Evolutionary conservation across 805 yeast genomes (phyloP), one percentile per base, ranked within the genome.

Genomic region (Alloascoidea africana): DNA sequence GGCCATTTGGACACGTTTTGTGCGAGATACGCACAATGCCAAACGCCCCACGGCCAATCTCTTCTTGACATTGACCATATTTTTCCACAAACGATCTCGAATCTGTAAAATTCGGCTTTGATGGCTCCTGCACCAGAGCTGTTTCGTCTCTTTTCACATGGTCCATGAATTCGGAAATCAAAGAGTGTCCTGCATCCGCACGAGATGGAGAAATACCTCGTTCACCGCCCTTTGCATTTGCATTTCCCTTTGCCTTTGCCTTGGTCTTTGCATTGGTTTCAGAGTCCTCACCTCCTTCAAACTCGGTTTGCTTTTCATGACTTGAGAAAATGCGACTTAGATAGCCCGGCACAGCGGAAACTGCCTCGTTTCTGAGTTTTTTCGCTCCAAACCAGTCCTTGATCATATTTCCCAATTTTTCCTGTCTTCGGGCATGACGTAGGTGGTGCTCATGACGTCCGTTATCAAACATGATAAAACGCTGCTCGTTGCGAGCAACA

Each of bases 41-140:
- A 62, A 82, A 89, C 0, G 96, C 76, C 15, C 97, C 97, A 37
- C 82, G 70, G 17, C 98, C 98, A 44, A 91, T 72, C 36, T 87
- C 83, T 54, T 89, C 97, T 57, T 85, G 95, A 55, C 97, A 89
- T 38, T 81, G 70, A 33, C 98, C 98, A 55, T 89, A 89, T 53
- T 87, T 82, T 47, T 86, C 87, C 5, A 75, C 79, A 54, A 89
- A 80, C 5, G 87, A 73, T 36, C 73, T 51, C 27, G 61, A 50
- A 48, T 27, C 44, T n/a, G n/a, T n/a, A n/a, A n/a, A n/a, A n/a
- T n/a, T n/a, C n/a, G n/a, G n/a, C n/a, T n/a, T n/a, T n/a, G n/a
- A n/a, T n/a, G n/a, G n/a, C n/a, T n/a, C n/a, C n/a, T n/a, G n/a
- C n/a, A n/a, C n/a, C 46, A 5, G 39, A 33, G 3, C 43, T 33